These are phyloP conservation scores for Lichina pygmaea DNA, from an alignment of 495 filamentous ascomycete genomes.

Conservation along the genomic window DNA sequence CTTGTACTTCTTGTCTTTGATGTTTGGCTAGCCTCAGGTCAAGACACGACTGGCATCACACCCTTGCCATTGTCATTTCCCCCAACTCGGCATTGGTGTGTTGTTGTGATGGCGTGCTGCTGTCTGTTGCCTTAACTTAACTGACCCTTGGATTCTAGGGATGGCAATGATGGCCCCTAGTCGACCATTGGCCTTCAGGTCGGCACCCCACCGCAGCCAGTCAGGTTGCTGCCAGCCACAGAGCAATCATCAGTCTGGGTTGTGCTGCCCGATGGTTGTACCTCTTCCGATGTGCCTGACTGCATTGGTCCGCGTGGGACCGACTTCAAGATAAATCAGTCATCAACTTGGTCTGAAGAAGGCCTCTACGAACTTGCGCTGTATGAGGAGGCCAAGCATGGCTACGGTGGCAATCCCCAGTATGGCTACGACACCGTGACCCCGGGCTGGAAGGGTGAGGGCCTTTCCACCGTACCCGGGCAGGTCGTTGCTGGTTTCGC, in stretches of 20 bases:
- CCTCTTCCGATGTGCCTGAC: conserved; percentile 5
- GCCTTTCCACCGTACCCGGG: conserved; percentile 3
- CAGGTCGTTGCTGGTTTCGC: conserved; percentile 9
- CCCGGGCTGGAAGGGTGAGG: conserved; percentile 7
- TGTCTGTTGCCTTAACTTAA: too few species aligned
- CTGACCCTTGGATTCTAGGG: conserved; percentile 4
- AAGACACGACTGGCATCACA: too few species aligned
- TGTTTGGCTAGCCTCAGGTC: too few species aligned
- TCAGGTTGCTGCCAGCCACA: conserved; percentile 12
- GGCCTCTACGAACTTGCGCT: conserved; percentile 7
- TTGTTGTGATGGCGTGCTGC: too few species aligned
- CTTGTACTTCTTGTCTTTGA: too few species aligned
- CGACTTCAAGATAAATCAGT: conserved; percentile 7
- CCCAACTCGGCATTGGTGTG: too few species aligned
- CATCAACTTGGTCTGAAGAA: conserved; percentile 7
- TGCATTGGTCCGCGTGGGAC: conserved; percentile 11
- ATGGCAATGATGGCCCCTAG: conserved; percentile 16
- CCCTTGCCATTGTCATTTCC: too few species aligned
- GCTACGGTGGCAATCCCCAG: conserved; percentile 9
- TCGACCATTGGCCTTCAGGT: conserved; percentile 13
- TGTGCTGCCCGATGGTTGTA: conserved; percentile 14
- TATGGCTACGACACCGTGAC: conserved; percentile 10
- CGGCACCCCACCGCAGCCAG: conserved; percentile 11
- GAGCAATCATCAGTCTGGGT: conserved; percentile 8
- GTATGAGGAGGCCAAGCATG: conserved; percentile 4